A percentile compares a stretch with the other conserved stretches of the same genome.
phyloP scores from a whole-genome alignment of 2,329 filamentous ascomycete genomes.

The Magnaporthales sp. region DNA sequence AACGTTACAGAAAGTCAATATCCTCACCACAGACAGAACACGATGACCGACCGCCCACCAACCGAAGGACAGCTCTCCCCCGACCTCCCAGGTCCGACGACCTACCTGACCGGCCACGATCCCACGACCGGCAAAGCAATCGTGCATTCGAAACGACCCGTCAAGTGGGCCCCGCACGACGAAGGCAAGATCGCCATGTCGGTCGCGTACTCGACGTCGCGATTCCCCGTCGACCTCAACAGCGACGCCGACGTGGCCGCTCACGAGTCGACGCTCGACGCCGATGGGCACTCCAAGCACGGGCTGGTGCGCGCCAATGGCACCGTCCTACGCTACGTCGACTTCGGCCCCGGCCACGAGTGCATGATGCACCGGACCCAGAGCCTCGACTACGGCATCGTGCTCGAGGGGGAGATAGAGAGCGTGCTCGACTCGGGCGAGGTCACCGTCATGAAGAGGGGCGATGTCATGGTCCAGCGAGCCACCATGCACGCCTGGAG shows the following conservation, averaged over 20 bases:
- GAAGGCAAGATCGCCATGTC: conserved; percentile 11
- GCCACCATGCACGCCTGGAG: conserved; percentile 45
- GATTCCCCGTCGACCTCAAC: conserved; percentile 12
- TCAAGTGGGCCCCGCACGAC: conserved; percentile 10
- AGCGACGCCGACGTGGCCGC: conserved; percentile 11
- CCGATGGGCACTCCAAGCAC: conserved; percentile 6
- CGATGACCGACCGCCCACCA: conserved; percentile 4
- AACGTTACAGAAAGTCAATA: too few species aligned
- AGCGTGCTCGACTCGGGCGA: conserved; percentile 13
- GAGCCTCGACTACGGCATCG: conserved; percentile 15
- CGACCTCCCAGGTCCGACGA: conserved; percentile 10
- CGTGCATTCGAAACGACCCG: conserved; percentile 11
- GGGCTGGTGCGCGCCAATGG: conserved; percentile 13
- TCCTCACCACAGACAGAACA: not conserved
- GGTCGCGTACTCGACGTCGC: conserved; percentile 12
- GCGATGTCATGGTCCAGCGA: conserved; percentile 30
- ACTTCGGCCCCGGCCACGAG: conserved; percentile 21
- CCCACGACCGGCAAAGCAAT: conserved; percentile 10
- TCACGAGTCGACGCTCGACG: conserved; percentile 10
- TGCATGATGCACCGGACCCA: conserved; percentile 21
- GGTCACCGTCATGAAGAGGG: conserved; percentile 9
- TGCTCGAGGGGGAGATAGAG: conserved; percentile 12
- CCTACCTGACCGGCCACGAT: conserved; percentile 12
- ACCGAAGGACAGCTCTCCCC: conserved; percentile 6
- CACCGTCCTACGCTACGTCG: conserved; percentile 16